Evolutionary conservation across 495 filamentous ascomycete genomes (phyloP), one percentile per base, ranked within the genome.

Genomic region (Annulohypoxylon nitens): DNA sequence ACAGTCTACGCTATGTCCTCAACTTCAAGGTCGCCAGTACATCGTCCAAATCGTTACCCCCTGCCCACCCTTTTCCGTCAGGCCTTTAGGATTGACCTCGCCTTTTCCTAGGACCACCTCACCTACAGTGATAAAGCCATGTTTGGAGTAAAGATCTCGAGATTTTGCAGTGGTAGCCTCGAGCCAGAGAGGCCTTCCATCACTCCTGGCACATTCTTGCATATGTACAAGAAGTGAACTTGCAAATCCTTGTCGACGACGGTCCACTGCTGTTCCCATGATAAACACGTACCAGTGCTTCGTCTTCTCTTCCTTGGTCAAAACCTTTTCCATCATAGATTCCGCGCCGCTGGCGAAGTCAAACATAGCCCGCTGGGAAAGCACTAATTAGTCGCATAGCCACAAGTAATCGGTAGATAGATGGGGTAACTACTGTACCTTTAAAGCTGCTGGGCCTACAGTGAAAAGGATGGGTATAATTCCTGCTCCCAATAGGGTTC

Each of bases 21-120:
- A 55, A 34, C 51, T 16, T 51, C 20, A 51, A 51, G 48, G 48
- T 26, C 48, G 18, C 20, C 48, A 51, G 18, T 10, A 51, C 48
- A 51, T 51, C 10, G 48, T 1, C 48, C 48, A 51, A 26, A 51
- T 51, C 48, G 48, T 26, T 26, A 51, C 10, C 20, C 48, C 48
- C 2, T 26, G 0, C 0, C 20, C 48, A 26, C 23, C 20, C 48
- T 51, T 51, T 18, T 11, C 25, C 6, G 18, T 16, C 47, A 50
- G 4, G 20, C 47, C 48, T 8, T 51, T 18, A 23, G 48, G 20
- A 26, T 20, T 20, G 20, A 26, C 48, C 9, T 51, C 25, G 48
- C 48, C 48, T 51, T 26, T 51, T 26, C 48, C 48, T 14, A 51
- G 23, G 25, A 51, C 20, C 23, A 51, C 20, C 25, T 12, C 48